Evolutionary conservation across 768 basidiomycete genomes (phyloP).

Genomic region (Mycena olivaceomarginata): DNA sequence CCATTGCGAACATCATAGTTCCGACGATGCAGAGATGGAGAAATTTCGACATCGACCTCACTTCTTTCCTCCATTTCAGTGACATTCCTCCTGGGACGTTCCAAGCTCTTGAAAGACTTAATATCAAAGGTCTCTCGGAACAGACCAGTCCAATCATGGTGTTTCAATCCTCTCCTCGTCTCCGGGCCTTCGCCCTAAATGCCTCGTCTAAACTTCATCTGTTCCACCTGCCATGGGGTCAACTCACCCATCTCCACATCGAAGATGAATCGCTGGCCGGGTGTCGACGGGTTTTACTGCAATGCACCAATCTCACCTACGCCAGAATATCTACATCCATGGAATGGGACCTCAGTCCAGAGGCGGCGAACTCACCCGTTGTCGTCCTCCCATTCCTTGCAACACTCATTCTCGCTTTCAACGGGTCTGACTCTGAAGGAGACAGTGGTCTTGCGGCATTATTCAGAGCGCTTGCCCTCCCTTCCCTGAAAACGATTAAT

Average conservation of each 20-base stretch:
- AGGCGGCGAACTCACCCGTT: neutral
- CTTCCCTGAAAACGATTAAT: conserved; percentile 13
- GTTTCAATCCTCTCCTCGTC: conserved; percentile 26
- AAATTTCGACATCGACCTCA: neutral
- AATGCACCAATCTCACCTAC: conserved; percentile 15
- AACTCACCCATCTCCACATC: conserved; percentile 14
- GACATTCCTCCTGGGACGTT: conserved; percentile 7
- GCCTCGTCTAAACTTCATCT: neutral
- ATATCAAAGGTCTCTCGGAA: neutral
- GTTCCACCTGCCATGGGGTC: conserved; percentile 20
- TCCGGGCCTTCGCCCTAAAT: neutral
- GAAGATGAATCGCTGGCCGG: conserved; percentile 1
- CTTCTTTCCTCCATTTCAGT: neutral
- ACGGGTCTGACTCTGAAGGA: neutral
- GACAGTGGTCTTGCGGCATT: conserved; percentile 6
- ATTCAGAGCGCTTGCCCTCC: conserved; percentile 10
- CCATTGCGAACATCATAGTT: neutral
- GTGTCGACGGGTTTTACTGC: conserved; percentile 14
- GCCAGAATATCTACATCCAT: conserved; percentile 1
- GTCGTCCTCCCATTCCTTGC: conserved; percentile 10
- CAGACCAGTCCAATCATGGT: neutral
- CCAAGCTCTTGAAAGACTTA: conserved; percentile 7
- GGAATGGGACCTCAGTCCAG: neutral
- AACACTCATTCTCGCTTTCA: neutral
- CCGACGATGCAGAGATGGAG: neutral